These are phyloP conservation scores for Solanum chilense DNA, from an alignment of 257 asterid genomes.

Conservation along the genomic window DNA sequence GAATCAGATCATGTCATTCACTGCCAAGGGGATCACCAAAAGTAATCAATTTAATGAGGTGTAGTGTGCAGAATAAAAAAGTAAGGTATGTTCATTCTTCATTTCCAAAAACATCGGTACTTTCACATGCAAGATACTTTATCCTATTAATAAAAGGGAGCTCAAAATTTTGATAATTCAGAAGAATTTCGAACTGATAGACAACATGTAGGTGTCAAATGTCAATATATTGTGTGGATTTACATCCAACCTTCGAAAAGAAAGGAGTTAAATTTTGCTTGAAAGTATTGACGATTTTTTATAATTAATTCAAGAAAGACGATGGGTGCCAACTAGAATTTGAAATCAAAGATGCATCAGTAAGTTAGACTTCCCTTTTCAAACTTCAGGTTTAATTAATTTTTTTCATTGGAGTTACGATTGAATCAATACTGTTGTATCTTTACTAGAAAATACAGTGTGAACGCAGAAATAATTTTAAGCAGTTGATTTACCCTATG, in stretches of 20 bases:
- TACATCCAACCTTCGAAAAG: background rate
- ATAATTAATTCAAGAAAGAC: background rate
- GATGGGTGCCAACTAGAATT: background rate
- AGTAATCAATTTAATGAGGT: background rate
- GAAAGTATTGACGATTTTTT: background rate
- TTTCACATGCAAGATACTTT: background rate
- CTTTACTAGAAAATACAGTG: background rate
- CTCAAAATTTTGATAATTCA: background rate
- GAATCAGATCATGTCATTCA: background rate
- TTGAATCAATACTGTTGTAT: background rate
- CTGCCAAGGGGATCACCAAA: background rate
- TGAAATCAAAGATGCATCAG: background rate
- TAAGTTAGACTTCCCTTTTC: background rate
- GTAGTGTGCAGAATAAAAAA: background rate
- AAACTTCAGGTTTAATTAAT: background rate
- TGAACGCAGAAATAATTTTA: background rate
- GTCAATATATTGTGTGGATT: background rate
- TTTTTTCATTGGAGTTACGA: background rate
- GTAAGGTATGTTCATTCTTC: background rate
- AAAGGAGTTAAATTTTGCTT: background rate
- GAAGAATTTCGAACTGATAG: background rate
- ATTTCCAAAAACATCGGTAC: background rate
- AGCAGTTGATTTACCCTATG: background rate
- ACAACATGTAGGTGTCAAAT: background rate
- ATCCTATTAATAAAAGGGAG: background rate